Conservation (phyloP, 257 asterid genomes). For the Scutellaria baicalensis region DNA sequence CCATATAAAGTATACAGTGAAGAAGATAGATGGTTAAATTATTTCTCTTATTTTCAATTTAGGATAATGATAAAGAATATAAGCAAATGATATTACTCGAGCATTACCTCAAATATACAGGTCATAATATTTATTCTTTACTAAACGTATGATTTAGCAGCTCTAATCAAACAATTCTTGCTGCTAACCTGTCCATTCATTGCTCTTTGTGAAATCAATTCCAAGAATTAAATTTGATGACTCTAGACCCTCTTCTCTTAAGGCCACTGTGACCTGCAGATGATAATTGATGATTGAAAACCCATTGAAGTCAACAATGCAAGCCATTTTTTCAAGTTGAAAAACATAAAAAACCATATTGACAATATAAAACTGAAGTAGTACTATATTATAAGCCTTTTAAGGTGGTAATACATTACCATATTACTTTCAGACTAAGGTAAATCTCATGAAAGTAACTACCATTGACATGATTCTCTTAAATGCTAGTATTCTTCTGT, state of each 20-base stretch:
- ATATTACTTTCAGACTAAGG: not conserved
- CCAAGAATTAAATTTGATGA: slow-evolving; percentile 86
- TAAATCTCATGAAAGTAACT: not conserved
- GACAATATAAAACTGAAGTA: not conserved
- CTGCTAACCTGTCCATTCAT: slow-evolving; percentile 80
- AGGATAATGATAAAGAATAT: not conserved
- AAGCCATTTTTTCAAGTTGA: not conserved
- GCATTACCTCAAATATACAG: not conserved
- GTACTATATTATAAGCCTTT: not conserved
- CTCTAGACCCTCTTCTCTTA: slow-evolving; percentile 76
- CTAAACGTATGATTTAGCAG: not conserved
- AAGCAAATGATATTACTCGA: not conserved
- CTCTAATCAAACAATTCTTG: slow-evolving; percentile 13
- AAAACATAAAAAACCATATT: not conserved
- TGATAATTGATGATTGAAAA: slow-evolving; percentile 9
- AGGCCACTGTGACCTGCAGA: slow-evolving; percentile 60
- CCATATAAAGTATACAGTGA: not conserved
- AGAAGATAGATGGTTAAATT: not conserved
- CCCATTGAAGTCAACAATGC: not conserved
- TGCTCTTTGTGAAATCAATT: slow-evolving; percentile 81
- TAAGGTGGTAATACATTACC: not conserved
- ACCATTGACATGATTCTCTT: not conserved
- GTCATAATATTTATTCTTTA: not conserved
- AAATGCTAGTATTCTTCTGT: not conserved
- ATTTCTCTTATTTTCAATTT: not conserved